Percentiles rank a stretch among this genome's conserved stretches.
These are phyloP conservation scores for Alternaria sp. DNA, from an alignment of 2,329 filamentous ascomycete genomes.

Conservation along the genomic window DNA sequence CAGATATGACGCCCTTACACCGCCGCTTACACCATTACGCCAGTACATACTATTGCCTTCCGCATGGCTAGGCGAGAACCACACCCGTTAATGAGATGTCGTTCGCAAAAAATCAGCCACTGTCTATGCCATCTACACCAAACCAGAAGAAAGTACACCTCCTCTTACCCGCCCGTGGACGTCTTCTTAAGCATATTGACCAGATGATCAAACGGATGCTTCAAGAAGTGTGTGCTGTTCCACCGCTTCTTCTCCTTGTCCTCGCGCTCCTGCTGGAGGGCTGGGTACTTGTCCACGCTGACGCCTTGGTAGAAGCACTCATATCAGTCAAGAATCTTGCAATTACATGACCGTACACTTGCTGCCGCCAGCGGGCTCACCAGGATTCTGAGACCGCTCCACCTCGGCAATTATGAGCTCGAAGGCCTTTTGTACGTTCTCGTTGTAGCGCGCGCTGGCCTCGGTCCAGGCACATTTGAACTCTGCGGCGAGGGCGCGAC, in stretches of 20 bases:
- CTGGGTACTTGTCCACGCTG: conserved; percentile 6
- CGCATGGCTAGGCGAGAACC: conserved; percentile 1
- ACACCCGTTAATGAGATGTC: conserved; percentile 2
- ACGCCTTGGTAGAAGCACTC: conserved; percentile 16
- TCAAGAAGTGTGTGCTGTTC: not conserved
- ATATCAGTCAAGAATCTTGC: conserved; percentile 29
- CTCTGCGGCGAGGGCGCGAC: conserved; percentile 82
- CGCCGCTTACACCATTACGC: conserved; percentile 30
- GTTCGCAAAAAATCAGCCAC: conserved; percentile 11
- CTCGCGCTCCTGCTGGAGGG: conserved; percentile 2
- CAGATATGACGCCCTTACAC: conserved; percentile 35
- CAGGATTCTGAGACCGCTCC: conserved; percentile 91
- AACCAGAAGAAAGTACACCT: not conserved
- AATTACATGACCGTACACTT: conserved; percentile 87
- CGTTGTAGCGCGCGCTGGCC: conserved; percentile 91
- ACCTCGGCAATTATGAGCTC: conserved; percentile 94
- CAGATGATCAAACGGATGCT: conserved; percentile 1
- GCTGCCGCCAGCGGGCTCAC: conserved; percentile 78
- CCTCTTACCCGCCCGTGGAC: not conserved
- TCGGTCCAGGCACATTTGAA: conserved; percentile 95
- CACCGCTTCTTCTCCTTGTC: conserved; percentile 11
- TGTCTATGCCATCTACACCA: conserved; percentile 34
- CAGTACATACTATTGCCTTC: conserved; percentile 35
- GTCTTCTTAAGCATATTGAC: conserved; percentile 2
- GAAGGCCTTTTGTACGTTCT: conserved; percentile 91